Evolutionary conservation across 495 filamentous ascomycete species (phyloP).

Genomic region (Cairneyella variabilis): DNA sequence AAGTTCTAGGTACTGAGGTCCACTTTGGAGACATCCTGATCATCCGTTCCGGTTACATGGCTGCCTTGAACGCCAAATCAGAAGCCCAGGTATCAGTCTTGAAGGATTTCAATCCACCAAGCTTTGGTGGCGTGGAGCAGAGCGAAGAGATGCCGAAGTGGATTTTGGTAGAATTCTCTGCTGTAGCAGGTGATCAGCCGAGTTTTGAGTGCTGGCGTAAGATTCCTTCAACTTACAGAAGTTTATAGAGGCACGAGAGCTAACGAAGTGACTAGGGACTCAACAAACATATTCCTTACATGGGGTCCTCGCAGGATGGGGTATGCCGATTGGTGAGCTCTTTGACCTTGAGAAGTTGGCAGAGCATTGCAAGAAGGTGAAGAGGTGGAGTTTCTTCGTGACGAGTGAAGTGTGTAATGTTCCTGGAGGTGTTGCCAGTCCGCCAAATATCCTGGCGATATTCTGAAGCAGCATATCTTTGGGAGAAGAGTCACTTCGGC

Average conservation of each 20-base stretch:
- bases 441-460: conserved; percentile 42
- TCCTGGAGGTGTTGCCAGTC: conserved; percentile 42
- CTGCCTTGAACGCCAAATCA: conserved; percentile 27
- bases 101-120: conserved; percentile 30
- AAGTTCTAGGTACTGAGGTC: conserved; percentile 43
- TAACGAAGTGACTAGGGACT: conserved; percentile 1
- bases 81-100: conserved; percentile 31
- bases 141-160: conserved; percentile 37
- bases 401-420: conserved; percentile 45
- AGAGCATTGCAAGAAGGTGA: conserved; percentile 35
- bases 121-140: conserved; percentile 48
- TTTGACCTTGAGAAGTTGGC: conserved; percentile 43
- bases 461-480: conserved; percentile 28
- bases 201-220: conserved; percentile 43
- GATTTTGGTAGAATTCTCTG: conserved; percentile 44
- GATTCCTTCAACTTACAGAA: neutral
- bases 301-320: conserved; percentile 45
- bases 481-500: too few species aligned
- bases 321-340: conserved; percentile 45
- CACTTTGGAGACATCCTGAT: conserved; percentile 54
- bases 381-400: conserved; percentile 45
- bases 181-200: conserved; percentile 51
- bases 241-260: neutral
- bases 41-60: conserved; percentile 47
- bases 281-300: conserved; percentile 30